Evolutionary conservation across 139 green algal genomes (phyloP), one percentile per base, ranked within the genome.

Genomic region (Chlorella sp.): DNA sequence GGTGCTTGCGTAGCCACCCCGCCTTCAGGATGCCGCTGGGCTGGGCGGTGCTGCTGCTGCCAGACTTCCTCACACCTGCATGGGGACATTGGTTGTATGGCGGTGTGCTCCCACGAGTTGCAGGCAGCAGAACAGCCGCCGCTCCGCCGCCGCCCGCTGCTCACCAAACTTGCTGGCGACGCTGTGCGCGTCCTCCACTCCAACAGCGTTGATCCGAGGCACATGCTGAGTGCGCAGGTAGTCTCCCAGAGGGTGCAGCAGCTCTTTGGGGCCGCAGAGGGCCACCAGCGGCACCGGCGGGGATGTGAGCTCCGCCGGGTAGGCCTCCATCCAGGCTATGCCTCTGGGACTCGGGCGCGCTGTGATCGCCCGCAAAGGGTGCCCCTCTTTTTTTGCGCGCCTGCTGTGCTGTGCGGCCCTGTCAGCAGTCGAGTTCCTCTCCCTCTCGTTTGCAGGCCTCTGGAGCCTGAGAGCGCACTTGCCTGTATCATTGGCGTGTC

Each of bases 1-100:
- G 76, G 78, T 96, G 94, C 90, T 96, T 96, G 36, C 85, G 82
- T 85, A 96, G 92, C 94, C 94, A 96, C 69, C 92, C 89, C 9
- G 90, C 91, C 87, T 93, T 94, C 0, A 94, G 75, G 36, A 94
- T 94, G 81, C 81, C 81, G 32, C 87, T 53, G 14, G 84, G 71
- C 14, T 19, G 39, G 60, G 40, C n/a, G 36, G 18, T 30, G 0
- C 21, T 39, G 24, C 68, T 57, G 34, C n/a, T 11, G 28, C 34
- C 14, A 2, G 42, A 7, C n/a, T 82, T 84, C 15, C 60, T 76
- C 2, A 32, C 61, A 3, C 83, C 78, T 89, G 82, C 28, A 37
- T 7, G 9, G 30, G 39, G 18, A 32, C 30, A 87, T 15, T 21
- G 39, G 15, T 61, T 22, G 21, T 34, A 42, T 2, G 86, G 5